Percentiles rank a stretch among this genome's conserved stretches.
Conservation (phyloP, 1,139 yeast genomes). For the Suhomyces chickasaworum region DNA sequence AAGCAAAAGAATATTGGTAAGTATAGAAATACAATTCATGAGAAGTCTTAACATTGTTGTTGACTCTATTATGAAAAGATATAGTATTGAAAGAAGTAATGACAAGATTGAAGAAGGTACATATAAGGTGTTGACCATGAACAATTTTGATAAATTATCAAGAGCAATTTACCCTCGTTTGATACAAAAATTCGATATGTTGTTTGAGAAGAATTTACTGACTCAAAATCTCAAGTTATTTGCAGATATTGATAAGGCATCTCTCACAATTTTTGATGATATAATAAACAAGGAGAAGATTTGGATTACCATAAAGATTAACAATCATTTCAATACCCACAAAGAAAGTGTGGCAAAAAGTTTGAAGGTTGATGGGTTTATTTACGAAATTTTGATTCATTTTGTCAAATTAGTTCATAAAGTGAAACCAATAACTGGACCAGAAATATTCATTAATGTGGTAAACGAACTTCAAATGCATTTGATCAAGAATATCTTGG, state of each 20-base stretch:
- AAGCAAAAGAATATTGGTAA: constrained; percentile 43
- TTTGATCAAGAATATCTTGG: constrained; percentile 38
- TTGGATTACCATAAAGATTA: constrained; percentile 35
- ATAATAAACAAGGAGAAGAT: constrained; percentile 41
- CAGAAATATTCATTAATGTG: constrained; percentile 38
- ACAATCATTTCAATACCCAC: constrained; percentile 27
- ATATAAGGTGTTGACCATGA: constrained; percentile 48
- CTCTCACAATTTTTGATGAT: constrained; percentile 46
- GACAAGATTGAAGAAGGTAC: constrained; percentile 28
- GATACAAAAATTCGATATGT: constrained; percentile 35
- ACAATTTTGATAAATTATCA: constrained; percentile 45
- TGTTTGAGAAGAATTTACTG: constrained; percentile 40
- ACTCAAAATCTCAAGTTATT: constrained; percentile 45
- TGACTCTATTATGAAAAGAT: constrained; percentile 51
- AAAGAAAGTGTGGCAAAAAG: constrained; percentile 8
- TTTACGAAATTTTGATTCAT: constrained; percentile 43
- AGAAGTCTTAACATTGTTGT: constrained; percentile 51
- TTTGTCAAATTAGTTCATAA: constrained; percentile 46
- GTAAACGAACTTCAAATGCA: constrained; percentile 44
- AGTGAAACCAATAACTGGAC: constrained; percentile 46
- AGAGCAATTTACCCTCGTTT: constrained; percentile 37
- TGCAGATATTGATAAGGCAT: constrained; percentile 48
- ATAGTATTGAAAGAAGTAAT: constrained; percentile 36
- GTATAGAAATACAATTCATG: constrained; percentile 51
- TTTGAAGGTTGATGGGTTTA: constrained; percentile 41